These are phyloP conservation scores for Aureobasidium uvarum DNA, from an alignment of 2,329 filamentous ascomycete genomes.

Conservation along the genomic window DNA sequence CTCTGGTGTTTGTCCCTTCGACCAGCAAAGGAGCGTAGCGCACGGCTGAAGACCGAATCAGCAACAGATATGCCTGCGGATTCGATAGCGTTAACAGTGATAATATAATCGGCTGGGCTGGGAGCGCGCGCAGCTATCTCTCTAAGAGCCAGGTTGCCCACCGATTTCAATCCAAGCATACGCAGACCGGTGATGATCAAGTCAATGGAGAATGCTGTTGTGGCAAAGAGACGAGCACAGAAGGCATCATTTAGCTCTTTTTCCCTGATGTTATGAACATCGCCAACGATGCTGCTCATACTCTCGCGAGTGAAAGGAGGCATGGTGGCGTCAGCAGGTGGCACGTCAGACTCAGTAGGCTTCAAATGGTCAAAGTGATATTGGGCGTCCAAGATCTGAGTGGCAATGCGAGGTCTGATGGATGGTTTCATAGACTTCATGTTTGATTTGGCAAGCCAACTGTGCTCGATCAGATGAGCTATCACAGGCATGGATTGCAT, in stretches of 20 bases:
- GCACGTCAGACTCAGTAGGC: neutral
- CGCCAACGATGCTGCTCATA: constrained; percentile 41
- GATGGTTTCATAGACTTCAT: neutral
- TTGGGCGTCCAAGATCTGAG: constrained; percentile 3
- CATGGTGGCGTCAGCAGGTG: neutral
- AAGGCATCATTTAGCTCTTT: constrained; percentile 62
- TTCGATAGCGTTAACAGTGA: constrained; percentile 61
- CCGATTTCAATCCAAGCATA: constrained; percentile 66
- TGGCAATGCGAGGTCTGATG: neutral
- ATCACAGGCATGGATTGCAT: constrained; percentile 37
- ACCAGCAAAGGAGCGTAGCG: constrained; percentile 62
- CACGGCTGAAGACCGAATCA: constrained; percentile 62
- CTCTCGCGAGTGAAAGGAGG: constrained; percentile 32
- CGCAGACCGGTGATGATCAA: constrained; percentile 67
- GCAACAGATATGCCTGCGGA: constrained; percentile 62
- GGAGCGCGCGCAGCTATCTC: constrained; percentile 69
- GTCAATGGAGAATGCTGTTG: constrained; percentile 68
- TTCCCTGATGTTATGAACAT: constrained; percentile 45
- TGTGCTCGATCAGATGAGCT: constrained; percentile 30
- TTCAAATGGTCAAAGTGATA: neutral
- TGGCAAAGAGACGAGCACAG: constrained; percentile 79
- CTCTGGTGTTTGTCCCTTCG: constrained; percentile 43
- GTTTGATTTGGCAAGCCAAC: constrained; percentile 11
- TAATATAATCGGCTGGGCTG: constrained; percentile 55
- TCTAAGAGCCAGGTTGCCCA: constrained; percentile 74